Percentiles rank a stretch among this genome's conserved stretches.
These are phyloP conservation scores for Aspergillus viridinutans DNA, from an alignment of 2,329 filamentous ascomycete genomes.

Conservation along the genomic window DNA sequence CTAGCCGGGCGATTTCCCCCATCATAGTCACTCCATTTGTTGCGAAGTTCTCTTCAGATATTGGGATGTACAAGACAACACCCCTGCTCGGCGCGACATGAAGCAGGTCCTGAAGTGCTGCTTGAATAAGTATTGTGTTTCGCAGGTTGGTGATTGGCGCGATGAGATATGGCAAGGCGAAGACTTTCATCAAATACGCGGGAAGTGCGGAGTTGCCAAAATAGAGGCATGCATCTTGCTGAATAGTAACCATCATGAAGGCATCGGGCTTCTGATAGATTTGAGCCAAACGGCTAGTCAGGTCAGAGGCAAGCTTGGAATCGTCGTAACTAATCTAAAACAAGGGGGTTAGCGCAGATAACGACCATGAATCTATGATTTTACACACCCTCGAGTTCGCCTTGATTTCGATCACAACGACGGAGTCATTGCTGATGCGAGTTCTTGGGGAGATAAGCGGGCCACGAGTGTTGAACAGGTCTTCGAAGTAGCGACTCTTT, in stretches of 20 bases:
- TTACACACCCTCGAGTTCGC: slow-evolving; percentile 57
- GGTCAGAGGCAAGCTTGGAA: slow-evolving; percentile 66
- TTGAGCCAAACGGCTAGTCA: slow-evolving; percentile 68
- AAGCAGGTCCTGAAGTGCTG: slow-evolving; percentile 67
- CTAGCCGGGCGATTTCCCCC: slow-evolving; percentile 61
- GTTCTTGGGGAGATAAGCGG: slow-evolving; percentile 39
- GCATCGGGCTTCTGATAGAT: slow-evolving; percentile 71
- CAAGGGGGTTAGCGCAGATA: slow-evolving; percentile 13
- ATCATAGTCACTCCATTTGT: slow-evolving; percentile 66
- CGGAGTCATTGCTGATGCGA: slow-evolving; percentile 51
- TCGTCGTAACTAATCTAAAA: slow-evolving; percentile 65
- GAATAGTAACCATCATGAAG: slow-evolving; percentile 70
- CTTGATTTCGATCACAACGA: slow-evolving; percentile 61
- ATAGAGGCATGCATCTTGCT: slow-evolving; percentile 69
- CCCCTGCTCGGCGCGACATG: slow-evolving; percentile 64
- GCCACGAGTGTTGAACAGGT: slow-evolving; percentile 36
- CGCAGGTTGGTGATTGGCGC: slow-evolving; percentile 74
- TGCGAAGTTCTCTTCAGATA: slow-evolving; percentile 68
- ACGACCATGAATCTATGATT: not conserved
- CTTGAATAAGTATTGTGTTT: slow-evolving; percentile 72
- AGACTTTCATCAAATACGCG: slow-evolving; percentile 73
- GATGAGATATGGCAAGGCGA: slow-evolving; percentile 63
- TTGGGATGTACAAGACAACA: slow-evolving; percentile 66
- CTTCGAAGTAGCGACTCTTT: slow-evolving; percentile 39
- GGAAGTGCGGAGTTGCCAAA: slow-evolving; percentile 73